Evolutionary conservation across 768 basidiomycete genomes (phyloP).

Genomic region (Asterophora lycoperdoides): DNA sequence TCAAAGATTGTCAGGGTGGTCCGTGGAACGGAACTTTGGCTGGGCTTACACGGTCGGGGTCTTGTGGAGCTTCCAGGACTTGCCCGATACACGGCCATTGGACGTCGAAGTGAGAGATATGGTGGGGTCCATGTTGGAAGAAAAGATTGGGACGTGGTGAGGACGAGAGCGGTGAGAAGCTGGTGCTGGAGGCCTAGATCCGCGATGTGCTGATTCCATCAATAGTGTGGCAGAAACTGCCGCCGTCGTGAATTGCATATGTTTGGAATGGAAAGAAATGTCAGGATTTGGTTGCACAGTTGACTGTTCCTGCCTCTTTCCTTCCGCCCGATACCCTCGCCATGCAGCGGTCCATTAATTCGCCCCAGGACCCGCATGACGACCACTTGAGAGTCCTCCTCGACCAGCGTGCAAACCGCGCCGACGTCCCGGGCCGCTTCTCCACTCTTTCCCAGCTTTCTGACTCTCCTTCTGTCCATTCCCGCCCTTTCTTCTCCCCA

Average conservation of each 20-base stretch:
- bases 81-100: conserved; percentile 65
- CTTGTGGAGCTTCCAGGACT: conserved; percentile 58
- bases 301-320: conserved; percentile 5
- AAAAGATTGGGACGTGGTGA: no score
- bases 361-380: conserved; percentile 37
- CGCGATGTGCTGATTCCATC: neutral
- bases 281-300: conserved; percentile 7
- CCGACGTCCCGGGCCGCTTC: conserved; percentile 45
- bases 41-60: conserved; percentile 45
- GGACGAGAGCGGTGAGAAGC: no score
- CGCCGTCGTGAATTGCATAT: conserved; percentile 1
- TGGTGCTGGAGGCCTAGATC: no score
- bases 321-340: conserved; percentile 12
- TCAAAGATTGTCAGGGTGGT: conserved; percentile 11
- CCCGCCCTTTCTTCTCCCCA: conserved; percentile 55
- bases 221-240: conserved; percentile 4
- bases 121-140: conserved; percentile 1
- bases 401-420: conserved; percentile 49
- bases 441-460: conserved; percentile 54
- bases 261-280: conserved; percentile 9
- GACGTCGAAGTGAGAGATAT: conserved; percentile 51
- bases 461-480: conserved; percentile 71
- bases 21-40: neutral
- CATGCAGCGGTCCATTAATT: conserved; percentile 41
- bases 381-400: conserved; percentile 47